Conservation (phyloP, 352 stramenopile genomes). For the Phytophthora melonis region DNA sequence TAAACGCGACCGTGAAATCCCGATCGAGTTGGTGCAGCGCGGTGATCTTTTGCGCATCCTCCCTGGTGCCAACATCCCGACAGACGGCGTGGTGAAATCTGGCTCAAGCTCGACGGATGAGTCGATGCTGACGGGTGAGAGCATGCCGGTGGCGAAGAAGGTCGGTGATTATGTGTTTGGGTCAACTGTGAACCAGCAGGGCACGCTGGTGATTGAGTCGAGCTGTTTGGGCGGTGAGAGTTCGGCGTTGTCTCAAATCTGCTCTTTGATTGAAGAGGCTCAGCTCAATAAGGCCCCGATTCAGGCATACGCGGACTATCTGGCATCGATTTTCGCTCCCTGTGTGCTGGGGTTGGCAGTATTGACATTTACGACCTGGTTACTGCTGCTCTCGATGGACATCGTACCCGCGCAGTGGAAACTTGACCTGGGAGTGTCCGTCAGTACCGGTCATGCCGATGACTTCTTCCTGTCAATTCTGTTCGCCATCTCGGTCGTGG, state of each 20-base stretch:
- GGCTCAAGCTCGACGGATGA: constrained; percentile 79
- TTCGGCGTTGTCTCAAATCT: constrained; percentile 79
- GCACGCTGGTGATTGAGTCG: constrained; percentile 87
- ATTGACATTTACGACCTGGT: constrained; percentile 8
- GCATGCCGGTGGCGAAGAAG: constrained; percentile 87
- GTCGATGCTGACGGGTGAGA: constrained; percentile 89
- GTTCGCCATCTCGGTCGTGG: constrained; percentile 90
- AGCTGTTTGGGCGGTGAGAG: constrained; percentile 78
- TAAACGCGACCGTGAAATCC: constrained; percentile 72
- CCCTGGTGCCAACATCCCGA: constrained; percentile 82
- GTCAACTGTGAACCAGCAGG: constrained; percentile 86
- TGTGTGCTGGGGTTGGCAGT: constrained; percentile 26
- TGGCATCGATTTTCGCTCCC: constrained; percentile 44
- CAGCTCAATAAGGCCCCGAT: constrained; percentile 91
- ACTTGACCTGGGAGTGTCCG: constrained; percentile 25
- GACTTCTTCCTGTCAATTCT: constrained; percentile 80
- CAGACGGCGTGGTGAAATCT: constrained; percentile 81
- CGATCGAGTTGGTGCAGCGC: constrained; percentile 87
- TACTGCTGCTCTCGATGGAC: constrained; percentile 14
- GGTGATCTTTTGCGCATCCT: constrained; percentile 77
- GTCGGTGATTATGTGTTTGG: constrained; percentile 85
- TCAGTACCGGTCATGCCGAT: constrained; percentile 63
- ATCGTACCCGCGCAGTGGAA: constrained; percentile 18
- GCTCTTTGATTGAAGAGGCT: constrained; percentile 88
- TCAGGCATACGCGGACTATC: constrained; percentile 80